Conservation (phyloP, 106 monocot species). For the Dendrobium huoshanense region DNA sequence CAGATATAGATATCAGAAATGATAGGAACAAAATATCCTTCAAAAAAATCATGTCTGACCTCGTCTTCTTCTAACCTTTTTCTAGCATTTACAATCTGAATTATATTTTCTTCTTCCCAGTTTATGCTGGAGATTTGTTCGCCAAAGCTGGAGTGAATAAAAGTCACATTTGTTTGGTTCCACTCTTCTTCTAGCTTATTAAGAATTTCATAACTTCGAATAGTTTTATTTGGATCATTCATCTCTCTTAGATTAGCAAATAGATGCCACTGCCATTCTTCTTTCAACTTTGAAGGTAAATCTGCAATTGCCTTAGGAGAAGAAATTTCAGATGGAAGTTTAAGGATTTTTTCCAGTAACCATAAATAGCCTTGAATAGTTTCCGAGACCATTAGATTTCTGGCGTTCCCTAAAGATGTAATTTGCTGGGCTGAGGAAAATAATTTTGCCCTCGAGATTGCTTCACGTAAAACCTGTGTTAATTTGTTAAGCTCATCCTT, state of each 20-base stretch:
- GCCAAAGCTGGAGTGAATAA: constrained; percentile 18
- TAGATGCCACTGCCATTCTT: constrained; percentile 76
- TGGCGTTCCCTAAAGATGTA: constrained; percentile 41
- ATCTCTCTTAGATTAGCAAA: constrained; percentile 38
- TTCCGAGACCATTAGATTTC: constrained; percentile 73
- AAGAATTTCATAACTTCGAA: constrained; percentile 27
- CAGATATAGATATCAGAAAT: background rate
- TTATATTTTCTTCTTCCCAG: constrained; percentile 67
- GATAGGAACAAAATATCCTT: constrained; percentile 5
- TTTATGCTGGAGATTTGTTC: constrained; percentile 53
- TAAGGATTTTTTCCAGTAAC: constrained; percentile 67
- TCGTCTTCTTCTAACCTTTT: constrained; percentile 80
- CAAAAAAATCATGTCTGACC: constrained; percentile 31
- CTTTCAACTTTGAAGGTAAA: constrained; percentile 45
- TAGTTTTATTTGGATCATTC: constrained; percentile 18
- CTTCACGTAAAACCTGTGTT: constrained; percentile 38
- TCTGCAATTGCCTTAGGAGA: constrained; percentile 41
- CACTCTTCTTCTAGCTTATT: constrained; percentile 55
- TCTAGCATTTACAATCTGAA: constrained; percentile 36
- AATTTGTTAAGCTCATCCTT: constrained; percentile 55
- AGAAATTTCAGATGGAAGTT: constrained; percentile 64
- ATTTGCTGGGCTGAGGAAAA: constrained; percentile 42
- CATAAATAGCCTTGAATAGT: constrained; percentile 64
- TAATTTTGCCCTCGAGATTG: constrained; percentile 48
- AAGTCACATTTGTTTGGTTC: constrained; percentile 28